Conservation (phyloP, 73 alveolate species). For the Loxodes magnus region DNA sequence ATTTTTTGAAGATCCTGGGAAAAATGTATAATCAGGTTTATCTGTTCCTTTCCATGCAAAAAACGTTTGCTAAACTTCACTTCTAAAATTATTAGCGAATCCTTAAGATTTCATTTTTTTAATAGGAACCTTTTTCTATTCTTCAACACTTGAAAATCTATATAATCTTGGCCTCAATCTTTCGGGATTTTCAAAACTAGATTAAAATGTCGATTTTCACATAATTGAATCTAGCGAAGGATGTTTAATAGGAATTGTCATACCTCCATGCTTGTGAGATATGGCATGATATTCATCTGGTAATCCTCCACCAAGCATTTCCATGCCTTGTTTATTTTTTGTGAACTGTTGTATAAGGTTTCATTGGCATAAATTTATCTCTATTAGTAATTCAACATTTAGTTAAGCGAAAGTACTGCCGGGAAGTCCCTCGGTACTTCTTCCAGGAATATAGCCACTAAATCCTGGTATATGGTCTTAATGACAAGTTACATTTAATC, state of each 20-base stretch:
- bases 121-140: not conserved
- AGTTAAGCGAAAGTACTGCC: not conserved
- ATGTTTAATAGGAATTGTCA: constrained; percentile 5
- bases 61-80: too few species aligned
- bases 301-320: constrained; percentile 11
- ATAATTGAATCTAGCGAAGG: not conserved
- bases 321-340: not conserved
- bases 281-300: constrained; percentile 11
- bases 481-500: not conserved
- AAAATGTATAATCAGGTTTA: too few species aligned
- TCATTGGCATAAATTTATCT: not conserved
- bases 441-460: constrained; percentile 8
- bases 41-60: too few species aligned
- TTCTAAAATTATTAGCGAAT: too few species aligned
- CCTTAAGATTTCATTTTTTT: not conserved
- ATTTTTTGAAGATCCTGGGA: too few species aligned
- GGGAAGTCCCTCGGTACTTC: not conserved
- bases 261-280: constrained; percentile 7
- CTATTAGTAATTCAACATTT: not conserved
- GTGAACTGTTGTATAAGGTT: too few species aligned
- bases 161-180: not conserved
- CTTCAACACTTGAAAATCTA: not conserved
- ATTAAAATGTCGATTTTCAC: not conserved
- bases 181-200: constrained; percentile 7
- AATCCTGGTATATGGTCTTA: constrained; percentile 6